Evolutionary conservation across 2,329 filamentous ascomycete genomes (phyloP).

Genomic region (Penicillium sumatraense): DNA sequence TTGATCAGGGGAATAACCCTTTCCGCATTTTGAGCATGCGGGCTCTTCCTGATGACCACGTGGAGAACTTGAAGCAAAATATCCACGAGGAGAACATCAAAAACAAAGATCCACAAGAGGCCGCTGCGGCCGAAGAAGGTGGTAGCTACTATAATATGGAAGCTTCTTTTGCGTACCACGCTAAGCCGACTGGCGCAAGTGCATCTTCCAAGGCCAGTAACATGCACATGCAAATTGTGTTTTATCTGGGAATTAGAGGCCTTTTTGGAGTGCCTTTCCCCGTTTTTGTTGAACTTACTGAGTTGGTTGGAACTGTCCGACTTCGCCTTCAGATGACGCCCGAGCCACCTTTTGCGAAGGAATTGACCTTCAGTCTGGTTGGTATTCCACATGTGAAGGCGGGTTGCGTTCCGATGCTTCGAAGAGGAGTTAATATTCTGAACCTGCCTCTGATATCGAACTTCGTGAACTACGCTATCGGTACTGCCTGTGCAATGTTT

Average conservation of each 20-base stretch:
- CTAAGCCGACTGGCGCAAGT: conserved; percentile 71
- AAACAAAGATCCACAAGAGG: conserved; percentile 81
- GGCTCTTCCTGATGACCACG: conserved; percentile 80
- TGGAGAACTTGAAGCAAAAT: conserved; percentile 79
- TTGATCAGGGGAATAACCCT: conserved; percentile 90
- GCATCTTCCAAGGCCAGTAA: conserved; percentile 84
- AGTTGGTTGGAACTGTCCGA: conserved; percentile 85
- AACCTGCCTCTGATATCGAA: conserved; percentile 93
- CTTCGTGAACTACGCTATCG: conserved; percentile 95
- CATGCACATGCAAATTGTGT: conserved; percentile 96
- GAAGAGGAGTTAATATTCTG: conserved; percentile 85
- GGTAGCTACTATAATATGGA: conserved; percentile 94
- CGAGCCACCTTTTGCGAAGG: conserved; percentile 89
- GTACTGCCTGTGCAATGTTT: conserved; percentile 84
- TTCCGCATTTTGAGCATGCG: conserved; percentile 85
- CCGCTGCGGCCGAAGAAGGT: conserved; percentile 86
- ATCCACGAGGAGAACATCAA: conserved; percentile 79
- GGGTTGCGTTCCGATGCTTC: conserved; percentile 89
- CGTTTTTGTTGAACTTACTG: conserved; percentile 86
- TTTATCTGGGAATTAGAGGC: conserved; percentile 88
- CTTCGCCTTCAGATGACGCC: conserved; percentile 84
- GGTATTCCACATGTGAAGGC: conserved; percentile 87
- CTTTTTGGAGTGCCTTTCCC: conserved; percentile 87
- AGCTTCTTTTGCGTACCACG: conserved; percentile 88
- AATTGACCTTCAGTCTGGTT: conserved; percentile 91